Conservation (phyloP, 1,139 yeast genomes). For the Hyphopichia fennica region DNA sequence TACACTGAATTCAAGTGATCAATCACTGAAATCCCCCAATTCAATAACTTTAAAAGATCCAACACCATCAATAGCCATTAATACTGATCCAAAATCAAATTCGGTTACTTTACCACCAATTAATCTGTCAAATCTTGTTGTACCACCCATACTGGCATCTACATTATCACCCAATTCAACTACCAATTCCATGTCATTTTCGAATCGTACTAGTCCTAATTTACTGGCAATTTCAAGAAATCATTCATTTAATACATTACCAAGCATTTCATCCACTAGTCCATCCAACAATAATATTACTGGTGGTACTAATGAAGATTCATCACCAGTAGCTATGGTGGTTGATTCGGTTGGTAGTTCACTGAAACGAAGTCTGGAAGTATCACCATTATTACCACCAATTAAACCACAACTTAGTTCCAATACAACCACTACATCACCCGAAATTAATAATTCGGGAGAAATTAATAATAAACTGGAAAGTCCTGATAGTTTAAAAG, state of each 20-base stretch:
- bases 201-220: conserved; percentile 4
- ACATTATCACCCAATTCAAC: conserved; percentile 3
- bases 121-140: conserved; percentile 5
- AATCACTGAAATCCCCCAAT: neutral
- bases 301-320: neutral
- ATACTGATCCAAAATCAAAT: conserved; percentile 1
- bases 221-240: conserved; percentile 1
- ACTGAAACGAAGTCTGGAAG: conserved; percentile 1
- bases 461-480: conserved; percentile 11
- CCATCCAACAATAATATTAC: neutral
- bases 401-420: neutral
- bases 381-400: conserved; percentile 8
- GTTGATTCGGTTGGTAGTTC: neutral
- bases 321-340: neutral
- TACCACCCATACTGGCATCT: conserved; percentile 6
- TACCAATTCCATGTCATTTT: conserved; percentile 2
- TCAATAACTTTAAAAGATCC: neutral
- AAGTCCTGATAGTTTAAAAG: conserved; percentile 9
- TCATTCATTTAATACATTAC: conserved; percentile 12
- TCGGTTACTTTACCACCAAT: conserved; percentile 7
- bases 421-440: neutral
- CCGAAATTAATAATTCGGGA: neutral
- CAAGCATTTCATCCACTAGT: neutral
- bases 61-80: neutral
- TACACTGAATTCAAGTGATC: neutral